A percentile compares a stretch with the other conserved stretches of the same genome.
phyloP scores from a whole-genome alignment of 2,329 filamentous ascomycete species.

The Ceratocystis colombiana region DNA sequence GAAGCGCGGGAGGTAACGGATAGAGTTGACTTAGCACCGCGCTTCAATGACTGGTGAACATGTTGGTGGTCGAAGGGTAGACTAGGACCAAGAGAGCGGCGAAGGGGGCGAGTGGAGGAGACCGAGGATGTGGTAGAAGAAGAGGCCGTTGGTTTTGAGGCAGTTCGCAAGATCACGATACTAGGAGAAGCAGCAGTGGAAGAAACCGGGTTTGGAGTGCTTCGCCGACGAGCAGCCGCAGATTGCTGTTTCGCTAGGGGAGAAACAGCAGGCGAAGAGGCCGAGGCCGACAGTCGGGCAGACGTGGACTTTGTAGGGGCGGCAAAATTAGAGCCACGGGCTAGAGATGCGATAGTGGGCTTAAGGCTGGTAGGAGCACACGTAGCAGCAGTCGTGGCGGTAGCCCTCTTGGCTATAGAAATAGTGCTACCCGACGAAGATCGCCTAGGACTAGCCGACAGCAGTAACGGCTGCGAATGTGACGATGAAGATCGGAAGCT shows the following conservation, averaged over 20 bases:
- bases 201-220: not conserved
- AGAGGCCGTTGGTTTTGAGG: constrained; percentile 16
- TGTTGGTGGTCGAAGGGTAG: constrained; percentile 17
- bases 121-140: constrained; percentile 1
- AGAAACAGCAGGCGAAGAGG: constrained; percentile 5
- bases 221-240: not conserved
- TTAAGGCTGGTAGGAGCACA: constrained; percentile 10
- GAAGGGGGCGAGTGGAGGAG: not conserved
- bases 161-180: constrained; percentile 22
- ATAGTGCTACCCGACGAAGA: constrained; percentile 9
- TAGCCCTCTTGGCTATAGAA: not conserved
- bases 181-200: constrained; percentile 2
- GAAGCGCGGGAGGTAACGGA: constrained; percentile 6
- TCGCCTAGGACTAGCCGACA: not conserved
- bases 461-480: constrained; percentile 7
- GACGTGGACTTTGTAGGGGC: constrained; percentile 15
- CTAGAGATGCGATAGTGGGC: constrained; percentile 23
- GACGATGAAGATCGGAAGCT: constrained; percentile 8
- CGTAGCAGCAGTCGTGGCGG: not conserved
- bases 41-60: constrained; percentile 20
- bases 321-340: constrained; percentile 20
- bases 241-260: not conserved
- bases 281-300: constrained; percentile 4
- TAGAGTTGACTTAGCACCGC: constrained; percentile 13
- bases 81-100: not conserved